phyloP scores from a whole-genome alignment of 768 basidiomycete genomes.

The Russula sp. region DNA sequence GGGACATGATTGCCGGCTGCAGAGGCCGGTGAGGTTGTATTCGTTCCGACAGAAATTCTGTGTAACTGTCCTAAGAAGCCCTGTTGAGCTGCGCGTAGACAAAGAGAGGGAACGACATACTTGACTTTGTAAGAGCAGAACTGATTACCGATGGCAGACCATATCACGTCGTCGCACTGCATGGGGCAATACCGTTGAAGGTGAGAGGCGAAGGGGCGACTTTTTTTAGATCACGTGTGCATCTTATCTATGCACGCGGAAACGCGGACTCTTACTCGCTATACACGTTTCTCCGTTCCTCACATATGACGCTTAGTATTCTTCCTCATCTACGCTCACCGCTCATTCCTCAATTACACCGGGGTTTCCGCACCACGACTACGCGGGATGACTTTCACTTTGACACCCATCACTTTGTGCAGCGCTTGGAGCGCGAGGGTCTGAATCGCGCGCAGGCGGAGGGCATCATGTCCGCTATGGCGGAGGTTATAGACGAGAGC shows the following conservation, averaged over 20 bases:
- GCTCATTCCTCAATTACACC: slow-evolving; percentile 1
- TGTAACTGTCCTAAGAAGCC: slow-evolving; percentile 67
- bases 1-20: slow-evolving; percentile 92
- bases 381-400: slow-evolving; percentile 65
- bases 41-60: slow-evolving; percentile 99
- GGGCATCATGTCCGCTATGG: slow-evolving; percentile 95
- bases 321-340: slow-evolving; percentile 17
- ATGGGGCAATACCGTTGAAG: slow-evolving; percentile 40
- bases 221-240: slow-evolving; percentile 15
- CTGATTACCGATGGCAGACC: slow-evolving; percentile 90
- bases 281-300: neutral
- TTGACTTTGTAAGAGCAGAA: slow-evolving; percentile 99
- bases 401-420: slow-evolving; percentile 93
- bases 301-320: slow-evolving; percentile 10
- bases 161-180: slow-evolving; percentile 98
- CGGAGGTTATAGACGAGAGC: slow-evolving; percentile 96
- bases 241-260: neutral
- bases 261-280: neutral
- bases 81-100: slow-evolving; percentile 15
- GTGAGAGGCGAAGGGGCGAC: neutral
- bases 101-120: slow-evolving; percentile 47
- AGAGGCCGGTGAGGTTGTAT: slow-evolving; percentile 97
- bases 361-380: slow-evolving; percentile 22
- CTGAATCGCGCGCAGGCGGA: slow-evolving; percentile 89
- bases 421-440: slow-evolving; percentile 85